phyloP scores from a whole-genome alignment of 345 rosid species.

The Acer campestre region DNA sequence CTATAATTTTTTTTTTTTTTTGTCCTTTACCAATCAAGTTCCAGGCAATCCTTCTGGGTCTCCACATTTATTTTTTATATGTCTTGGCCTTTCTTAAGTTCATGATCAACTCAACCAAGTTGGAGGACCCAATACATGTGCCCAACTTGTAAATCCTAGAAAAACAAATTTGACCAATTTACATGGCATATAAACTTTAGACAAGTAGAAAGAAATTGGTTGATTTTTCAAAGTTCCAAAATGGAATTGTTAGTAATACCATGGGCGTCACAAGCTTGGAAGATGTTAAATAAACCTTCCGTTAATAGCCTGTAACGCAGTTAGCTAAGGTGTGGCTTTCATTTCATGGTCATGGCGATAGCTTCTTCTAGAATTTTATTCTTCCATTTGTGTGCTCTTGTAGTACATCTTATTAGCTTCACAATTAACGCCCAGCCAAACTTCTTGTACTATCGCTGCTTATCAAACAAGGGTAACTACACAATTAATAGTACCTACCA shows the following conservation, averaged over 20 bases:
- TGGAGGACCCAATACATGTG: neutral
- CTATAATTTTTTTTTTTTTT: too few relatives aligned
- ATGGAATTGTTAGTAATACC: too few relatives aligned
- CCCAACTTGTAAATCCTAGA: neutral
- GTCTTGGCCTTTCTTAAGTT: too few relatives aligned
- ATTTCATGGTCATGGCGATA: neutral
- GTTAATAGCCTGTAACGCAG: too few relatives aligned
- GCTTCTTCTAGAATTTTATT: neutral
- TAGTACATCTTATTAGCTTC: neutral
- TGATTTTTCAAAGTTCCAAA: neutral
- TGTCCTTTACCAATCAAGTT: too few relatives aligned
- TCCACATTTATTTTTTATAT: too few relatives aligned
- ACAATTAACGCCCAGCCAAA: neutral
- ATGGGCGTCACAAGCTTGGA: too few relatives aligned
- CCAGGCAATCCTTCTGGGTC: neutral
- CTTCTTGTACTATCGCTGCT: neutral
- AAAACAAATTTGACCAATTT: neutral
- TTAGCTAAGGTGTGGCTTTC: too few relatives aligned
- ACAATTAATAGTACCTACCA: conserved; percentile 21
- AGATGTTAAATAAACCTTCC: neutral
- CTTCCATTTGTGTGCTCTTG: neutral
- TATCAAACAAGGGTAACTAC: conserved; percentile 13
- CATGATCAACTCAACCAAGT: too few relatives aligned
- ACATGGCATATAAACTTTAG: neutral
- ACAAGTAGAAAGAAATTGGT: neutral